Conservation (phyloP, 768 basidiomycete species). For the Lactarius psammicola region DNA sequence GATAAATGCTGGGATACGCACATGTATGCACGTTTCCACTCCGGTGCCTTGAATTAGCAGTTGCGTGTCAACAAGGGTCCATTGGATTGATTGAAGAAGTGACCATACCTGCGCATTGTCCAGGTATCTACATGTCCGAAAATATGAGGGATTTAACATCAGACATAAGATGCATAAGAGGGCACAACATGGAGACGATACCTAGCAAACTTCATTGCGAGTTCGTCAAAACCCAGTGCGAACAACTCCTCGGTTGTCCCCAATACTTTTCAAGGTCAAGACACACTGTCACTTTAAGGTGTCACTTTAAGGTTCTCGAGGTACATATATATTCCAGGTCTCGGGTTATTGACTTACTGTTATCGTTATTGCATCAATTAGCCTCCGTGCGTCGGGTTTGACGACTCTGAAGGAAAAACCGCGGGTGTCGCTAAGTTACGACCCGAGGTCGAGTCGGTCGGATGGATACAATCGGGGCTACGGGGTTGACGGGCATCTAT, state of each 20-base stretch:
- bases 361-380: not conserved
- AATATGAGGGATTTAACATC: not conserved
- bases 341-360: not conserved
- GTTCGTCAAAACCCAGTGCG: not conserved
- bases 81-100: not conserved
- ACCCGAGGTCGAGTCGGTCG: not conserved
- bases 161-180: not conserved
- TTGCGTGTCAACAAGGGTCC: not conserved
- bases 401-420: not conserved
- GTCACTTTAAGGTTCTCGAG: not conserved
- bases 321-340: not conserved
- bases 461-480: too few relatives aligned
- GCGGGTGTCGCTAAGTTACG: not conserved
- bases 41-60: conserved; percentile 22
- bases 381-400: not conserved
- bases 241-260: not conserved
- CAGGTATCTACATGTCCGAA: conserved; percentile 20
- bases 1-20: conserved; percentile 1
- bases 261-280: not conserved
- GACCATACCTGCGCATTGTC: conserved; percentile 25
- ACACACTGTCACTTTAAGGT: too few relatives aligned
- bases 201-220: conserved; percentile 29
- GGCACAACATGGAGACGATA: not conserved
- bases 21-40: conserved; percentile 31
- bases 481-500: too few relatives aligned